Base-by-base conservation (phyloP, 1,284 basidiomycete species). In the Rhodotorula sp. region DNA sequence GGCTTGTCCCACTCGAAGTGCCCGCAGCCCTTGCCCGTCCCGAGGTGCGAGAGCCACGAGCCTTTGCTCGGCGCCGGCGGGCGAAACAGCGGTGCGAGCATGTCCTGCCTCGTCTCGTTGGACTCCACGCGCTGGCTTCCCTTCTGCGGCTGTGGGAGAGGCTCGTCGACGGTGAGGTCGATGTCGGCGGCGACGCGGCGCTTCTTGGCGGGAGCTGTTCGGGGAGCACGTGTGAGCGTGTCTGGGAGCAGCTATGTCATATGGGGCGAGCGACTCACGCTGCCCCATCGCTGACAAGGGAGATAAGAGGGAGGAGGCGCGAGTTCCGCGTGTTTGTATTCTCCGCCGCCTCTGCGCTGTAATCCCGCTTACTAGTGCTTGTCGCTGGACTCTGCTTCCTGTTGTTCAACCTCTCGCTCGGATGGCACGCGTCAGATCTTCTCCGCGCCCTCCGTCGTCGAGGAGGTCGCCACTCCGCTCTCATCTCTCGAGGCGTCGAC, bases 1-100 rank as follows among this genome's bases (percentile, higher is more conserved):
- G 72, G 72, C 36, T 67, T 10, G 29, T 55, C 65, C 34, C 39
- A 70, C 29, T 62, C 71, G 37, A 64, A 69, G 44, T 73, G 71
- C 1, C 50, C 55, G 27, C 44, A 68, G 1, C 61, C 64, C 27
- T 41, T 46, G n/a, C 50, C 56, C 36, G 27, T 54, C 19, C 54
- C 46, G 15, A 67, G 27, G 55, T 48, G 12, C 34, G 48, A 2
- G 12, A 51, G n/a, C 67, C 67, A 68, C 27, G 19, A 54, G 39
- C 51, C 57, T 12, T 66, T 41, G 48, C 44, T 54, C 50, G 34
- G 34, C n/a, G 22, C 10, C 22, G 44, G 17, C 32, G 67, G 57
- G 10, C 2, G 19, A 37, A 72, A 69, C 46, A 72, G 55, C 17
- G 62, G 41, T 1, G 70, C 70, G 22, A 71, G 29, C 56, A 34